Conservation (phyloP, 495 filamentous ascomycete species). For the Penicillium pulvis region DNA sequence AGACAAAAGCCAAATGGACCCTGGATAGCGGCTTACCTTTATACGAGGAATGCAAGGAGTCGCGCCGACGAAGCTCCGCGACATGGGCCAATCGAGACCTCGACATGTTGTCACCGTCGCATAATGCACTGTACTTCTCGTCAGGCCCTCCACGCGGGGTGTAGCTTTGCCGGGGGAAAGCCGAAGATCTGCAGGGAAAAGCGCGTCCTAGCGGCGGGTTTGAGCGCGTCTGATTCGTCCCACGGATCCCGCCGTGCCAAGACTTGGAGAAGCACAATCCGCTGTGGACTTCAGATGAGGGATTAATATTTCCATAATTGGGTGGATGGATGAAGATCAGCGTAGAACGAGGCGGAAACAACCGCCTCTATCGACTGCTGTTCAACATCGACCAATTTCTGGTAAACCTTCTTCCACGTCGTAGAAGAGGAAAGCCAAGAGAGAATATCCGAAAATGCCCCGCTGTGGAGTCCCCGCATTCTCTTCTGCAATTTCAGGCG, state of each 20-base stretch:
- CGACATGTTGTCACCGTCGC: neutral
- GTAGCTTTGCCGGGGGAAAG: neutral
- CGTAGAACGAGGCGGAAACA: neutral
- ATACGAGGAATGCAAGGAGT: neutral
- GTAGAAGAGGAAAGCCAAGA: neutral
- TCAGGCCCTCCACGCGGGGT: neutral
- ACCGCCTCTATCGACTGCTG: neutral
- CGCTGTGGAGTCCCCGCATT: conserved; percentile 3
- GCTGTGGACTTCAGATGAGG: neutral
- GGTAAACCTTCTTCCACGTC: no score
- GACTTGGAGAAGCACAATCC: neutral
- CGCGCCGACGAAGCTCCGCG: conserved; percentile 2
- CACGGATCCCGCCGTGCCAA: neutral
- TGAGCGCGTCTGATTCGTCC: conserved; percentile 19
- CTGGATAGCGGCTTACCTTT: conserved; percentile 1
- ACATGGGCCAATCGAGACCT: neutral
- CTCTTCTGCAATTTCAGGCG: neutral
- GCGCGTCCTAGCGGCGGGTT: conserved; percentile 22
- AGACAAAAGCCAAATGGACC: neutral
- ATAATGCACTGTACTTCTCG: neutral
- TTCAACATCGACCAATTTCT: no score
- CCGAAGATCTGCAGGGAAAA: conserved; percentile 8
- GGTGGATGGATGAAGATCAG: neutral
- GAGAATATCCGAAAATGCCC: neutral
- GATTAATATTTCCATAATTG: neutral